Evolutionary conservation across 305 asterid genomes (phyloP).

Genomic region (Striga hermonthica): DNA sequence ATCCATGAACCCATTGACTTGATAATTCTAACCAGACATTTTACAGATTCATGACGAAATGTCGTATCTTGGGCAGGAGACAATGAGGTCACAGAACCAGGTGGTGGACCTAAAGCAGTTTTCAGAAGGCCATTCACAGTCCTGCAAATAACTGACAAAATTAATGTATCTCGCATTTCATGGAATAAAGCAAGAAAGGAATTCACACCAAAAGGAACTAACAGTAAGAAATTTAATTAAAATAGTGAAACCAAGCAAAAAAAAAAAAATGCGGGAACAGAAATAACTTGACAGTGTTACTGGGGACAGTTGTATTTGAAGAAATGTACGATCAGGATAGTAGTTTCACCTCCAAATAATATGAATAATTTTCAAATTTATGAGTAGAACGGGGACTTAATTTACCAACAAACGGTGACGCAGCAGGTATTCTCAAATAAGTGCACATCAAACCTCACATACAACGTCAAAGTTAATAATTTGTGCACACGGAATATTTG

Average conservation of each 20-base stretch:
- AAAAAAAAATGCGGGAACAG: conserved; percentile 28
- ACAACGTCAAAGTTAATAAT: conserved; percentile 1
- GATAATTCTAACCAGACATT: conserved; percentile 81
- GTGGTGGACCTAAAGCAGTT: conserved; percentile 96
- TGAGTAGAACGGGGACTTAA: background rate
- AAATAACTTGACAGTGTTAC: conserved; percentile 10
- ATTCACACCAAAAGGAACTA: background rate
- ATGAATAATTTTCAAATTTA: background rate
- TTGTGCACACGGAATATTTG: background rate
- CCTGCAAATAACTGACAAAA: conserved; percentile 48
- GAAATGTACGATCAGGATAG: conserved; percentile 4
- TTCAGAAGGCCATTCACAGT: conserved; percentile 94
- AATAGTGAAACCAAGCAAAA: conserved; percentile 29
- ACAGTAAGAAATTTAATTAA: conserved; percentile 30
- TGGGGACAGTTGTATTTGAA: conserved; percentile 22
- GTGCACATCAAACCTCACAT: conserved; percentile 10
- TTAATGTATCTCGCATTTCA: conserved; percentile 36
- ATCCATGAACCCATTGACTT: conserved; percentile 96
- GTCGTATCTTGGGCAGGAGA: conserved; percentile 89
- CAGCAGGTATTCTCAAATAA: conserved; percentile 6
- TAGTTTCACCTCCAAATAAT: background rate
- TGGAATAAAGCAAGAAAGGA: conserved; percentile 26
- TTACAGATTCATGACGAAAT: conserved; percentile 93
- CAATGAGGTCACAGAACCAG: conserved; percentile 84
- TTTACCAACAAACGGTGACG: background rate